Evolutionary conservation across 768 basidiomycete species (phyloP), one percentile per base, ranked within the genome.

Genomic region (Agaricus subrufescens): DNA sequence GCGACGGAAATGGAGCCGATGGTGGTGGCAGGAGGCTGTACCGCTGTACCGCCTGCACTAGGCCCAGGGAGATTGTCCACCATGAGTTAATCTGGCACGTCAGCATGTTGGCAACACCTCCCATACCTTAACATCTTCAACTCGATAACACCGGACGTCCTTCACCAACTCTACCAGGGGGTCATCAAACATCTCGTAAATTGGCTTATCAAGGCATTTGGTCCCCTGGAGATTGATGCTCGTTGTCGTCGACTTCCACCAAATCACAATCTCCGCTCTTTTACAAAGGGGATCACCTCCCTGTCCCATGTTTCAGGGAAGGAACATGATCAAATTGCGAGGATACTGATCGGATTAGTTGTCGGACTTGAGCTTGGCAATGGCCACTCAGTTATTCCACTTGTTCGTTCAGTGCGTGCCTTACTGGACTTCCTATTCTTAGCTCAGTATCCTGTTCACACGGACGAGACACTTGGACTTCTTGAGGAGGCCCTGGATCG

Each of bases 141-240:
- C 0, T 67, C 67, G 4, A 67, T 82, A 40, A 75, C 75, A 0
- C 78, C 80, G 0, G 75, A 81, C 58, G 57, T 79, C 23, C 70
- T 82, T 1, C 79, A 65, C n/a, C 47, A 49, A 19, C 47, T 49
- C 27, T 49, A 49, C 30, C 47, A 49, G 19, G 47, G 47, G 0
- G 55, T 78, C 3, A 65, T 80, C 61, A 77, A 76, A 49, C 76
- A 79, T 55, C 51, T 78, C 1, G 62, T 76, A 1, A 46, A 50
- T 0, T 81, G 77, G 78, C 47, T 75, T 11, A 59, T 47, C 12
- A 3, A 52, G 2, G 61, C 62, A 0, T 69, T 46, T 49, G 65
- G 67, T 0, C 52, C 60, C 9, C 58, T 50, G 5, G 73, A 78
- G 54, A 66, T 77, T 46, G 74, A 77, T 58, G 66, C 68, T 4